These are phyloP conservation scores for Withania somnifera DNA, from an alignment of 305 asterid species.

Conservation along the genomic window DNA sequence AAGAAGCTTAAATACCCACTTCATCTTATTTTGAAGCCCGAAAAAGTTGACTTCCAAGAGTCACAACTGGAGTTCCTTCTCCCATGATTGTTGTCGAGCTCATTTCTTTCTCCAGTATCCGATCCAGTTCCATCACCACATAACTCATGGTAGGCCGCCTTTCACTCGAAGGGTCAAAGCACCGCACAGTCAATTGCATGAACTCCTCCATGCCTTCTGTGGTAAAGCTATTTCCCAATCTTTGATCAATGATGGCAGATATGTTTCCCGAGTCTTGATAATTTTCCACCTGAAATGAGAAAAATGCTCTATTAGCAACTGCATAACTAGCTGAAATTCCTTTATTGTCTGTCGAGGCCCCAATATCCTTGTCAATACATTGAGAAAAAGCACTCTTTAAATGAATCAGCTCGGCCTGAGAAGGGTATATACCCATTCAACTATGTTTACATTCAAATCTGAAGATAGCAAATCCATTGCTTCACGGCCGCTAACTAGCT, in stretches of 20 bases:
- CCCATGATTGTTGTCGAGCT: constrained; percentile 88
- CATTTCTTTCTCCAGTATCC: constrained; percentile 83
- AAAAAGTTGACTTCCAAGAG: constrained; percentile 84
- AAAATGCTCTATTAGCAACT: background rate
- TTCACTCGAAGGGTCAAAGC: constrained; percentile 63
- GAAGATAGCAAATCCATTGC: constrained; percentile 46
- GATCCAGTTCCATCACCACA: constrained; percentile 59
- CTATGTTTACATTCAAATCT: constrained; percentile 44
- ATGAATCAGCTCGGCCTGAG: background rate
- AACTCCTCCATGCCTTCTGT: constrained; percentile 81
- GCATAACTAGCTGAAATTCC: background rate
- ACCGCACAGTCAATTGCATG: constrained; percentile 40
- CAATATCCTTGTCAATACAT: background rate
- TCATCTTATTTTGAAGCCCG: constrained; percentile 43
- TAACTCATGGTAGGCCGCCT: constrained; percentile 60
- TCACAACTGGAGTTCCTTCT: constrained; percentile 83
- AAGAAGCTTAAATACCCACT: background rate
- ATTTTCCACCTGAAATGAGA: constrained; percentile 46
- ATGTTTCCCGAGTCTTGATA: constrained; percentile 47
- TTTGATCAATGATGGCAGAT: constrained; percentile 48
- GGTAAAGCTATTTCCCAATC: constrained; percentile 70
- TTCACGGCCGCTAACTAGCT: constrained; percentile 71
- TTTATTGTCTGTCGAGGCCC: background rate
- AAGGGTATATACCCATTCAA: constrained; percentile 56
- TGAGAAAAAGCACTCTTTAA: background rate